A percentile compares a stretch with the other conserved stretches of the same genome.
phyloP scores from a whole-genome alignment of 305 asterid species.

The Ajuga reptans region DNA sequence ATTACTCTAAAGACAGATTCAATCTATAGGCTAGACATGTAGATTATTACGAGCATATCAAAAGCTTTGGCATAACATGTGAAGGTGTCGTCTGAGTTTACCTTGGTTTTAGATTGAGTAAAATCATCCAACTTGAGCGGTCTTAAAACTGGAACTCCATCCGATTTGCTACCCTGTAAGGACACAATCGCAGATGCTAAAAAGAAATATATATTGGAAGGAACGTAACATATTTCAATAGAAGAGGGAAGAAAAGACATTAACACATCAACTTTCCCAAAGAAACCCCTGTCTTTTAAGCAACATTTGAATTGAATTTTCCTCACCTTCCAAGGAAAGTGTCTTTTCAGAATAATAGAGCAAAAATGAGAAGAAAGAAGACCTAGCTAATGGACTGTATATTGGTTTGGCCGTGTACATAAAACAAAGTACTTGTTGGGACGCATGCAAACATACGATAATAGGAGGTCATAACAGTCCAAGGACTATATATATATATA shows the following conservation, averaged over 20 bases:
- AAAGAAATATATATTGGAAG: neutral
- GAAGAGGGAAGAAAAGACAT: neutral
- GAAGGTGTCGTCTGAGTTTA: conserved; percentile 22
- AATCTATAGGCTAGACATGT: neutral
- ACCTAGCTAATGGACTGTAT: neutral
- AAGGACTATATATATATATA: no score
- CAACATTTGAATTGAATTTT: neutral
- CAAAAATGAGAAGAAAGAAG: neutral
- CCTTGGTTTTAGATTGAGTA: conserved; percentile 76
- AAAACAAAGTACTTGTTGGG: neutral
- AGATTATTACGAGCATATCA: neutral
- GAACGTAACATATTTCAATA: neutral
- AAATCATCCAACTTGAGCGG: conserved; percentile 77
- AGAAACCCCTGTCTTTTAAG: neutral
- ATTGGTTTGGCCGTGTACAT: neutral
- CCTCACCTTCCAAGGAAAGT: neutral
- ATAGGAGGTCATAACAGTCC: neutral
- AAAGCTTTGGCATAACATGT: neutral
- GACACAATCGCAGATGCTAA: conserved; percentile 10
- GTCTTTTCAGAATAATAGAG: conserved; percentile 1
- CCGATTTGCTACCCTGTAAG: conserved; percentile 42
- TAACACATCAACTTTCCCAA: neutral
- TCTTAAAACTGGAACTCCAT: conserved; percentile 39
- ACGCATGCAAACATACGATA: neutral
- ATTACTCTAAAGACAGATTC: neutral